Conservation (phyloP, 345 rosid species). For the Eucalyptus urophylla region DNA sequence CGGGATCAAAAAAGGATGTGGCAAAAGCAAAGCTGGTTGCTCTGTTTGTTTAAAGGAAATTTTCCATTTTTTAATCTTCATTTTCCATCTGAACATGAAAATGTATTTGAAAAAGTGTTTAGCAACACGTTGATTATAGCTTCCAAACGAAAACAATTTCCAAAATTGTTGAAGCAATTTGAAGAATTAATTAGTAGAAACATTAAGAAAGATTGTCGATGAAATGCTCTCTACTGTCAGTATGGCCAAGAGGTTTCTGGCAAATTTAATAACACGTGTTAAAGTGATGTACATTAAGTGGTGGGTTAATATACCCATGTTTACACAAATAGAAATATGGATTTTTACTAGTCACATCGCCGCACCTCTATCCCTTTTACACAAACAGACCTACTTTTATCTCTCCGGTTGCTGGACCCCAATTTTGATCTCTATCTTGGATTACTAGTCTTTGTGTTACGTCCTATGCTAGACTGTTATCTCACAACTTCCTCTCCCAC, state of each 20-base stretch:
- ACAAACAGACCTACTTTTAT: neutral
- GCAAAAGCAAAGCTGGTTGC: neutral
- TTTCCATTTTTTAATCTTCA: neutral
- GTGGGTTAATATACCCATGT: neutral
- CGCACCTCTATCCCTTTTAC: neutral
- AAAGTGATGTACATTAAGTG: neutral
- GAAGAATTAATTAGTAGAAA: neutral
- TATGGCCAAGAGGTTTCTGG: fast-evolving
- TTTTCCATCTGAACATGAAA: neutral
- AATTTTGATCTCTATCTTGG: too few species aligned
- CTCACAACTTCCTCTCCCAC: too few species aligned
- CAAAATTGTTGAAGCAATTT: neutral
- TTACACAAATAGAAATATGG: neutral
- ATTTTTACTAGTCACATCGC: neutral
- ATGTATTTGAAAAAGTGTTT: neutral
- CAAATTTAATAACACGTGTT: neutral
- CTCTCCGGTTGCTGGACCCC: fast-evolving
- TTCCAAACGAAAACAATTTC: neutral
- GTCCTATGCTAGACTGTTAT: fast-evolving
- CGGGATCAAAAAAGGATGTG: neutral
- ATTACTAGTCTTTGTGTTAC: too few species aligned
- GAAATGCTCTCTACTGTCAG: neutral
- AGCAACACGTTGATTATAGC: neutral
- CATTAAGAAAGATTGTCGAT: neutral
- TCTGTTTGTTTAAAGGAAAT: neutral